Percentiles rank a stretch among this genome's conserved stretches.
Conservation (phyloP, 768 basidiomycete species). For the Candolleomyces efflorescens region DNA sequence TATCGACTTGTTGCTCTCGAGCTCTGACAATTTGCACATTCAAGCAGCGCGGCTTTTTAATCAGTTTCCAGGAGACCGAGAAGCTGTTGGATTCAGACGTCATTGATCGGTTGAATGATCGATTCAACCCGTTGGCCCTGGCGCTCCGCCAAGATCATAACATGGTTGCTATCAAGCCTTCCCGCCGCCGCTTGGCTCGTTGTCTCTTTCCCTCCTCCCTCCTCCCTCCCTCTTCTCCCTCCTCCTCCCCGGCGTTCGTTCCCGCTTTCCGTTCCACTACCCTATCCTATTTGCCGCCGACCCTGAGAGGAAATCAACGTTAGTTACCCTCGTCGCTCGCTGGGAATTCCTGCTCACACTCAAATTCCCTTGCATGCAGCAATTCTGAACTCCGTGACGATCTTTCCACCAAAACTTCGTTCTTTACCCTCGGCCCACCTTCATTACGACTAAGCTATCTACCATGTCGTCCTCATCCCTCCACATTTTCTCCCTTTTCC, state of each 20-base stretch:
- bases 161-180: too few relatives aligned
- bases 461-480: not conserved
- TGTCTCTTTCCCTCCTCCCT: too few relatives aligned
- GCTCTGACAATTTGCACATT: too few relatives aligned
- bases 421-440: not conserved
- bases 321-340: not conserved
- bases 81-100: too few relatives aligned
- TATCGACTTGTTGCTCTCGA: too few relatives aligned
- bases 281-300: not conserved
- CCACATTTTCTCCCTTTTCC: conserved; percentile 4
- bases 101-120: too few relatives aligned
- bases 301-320: not conserved
- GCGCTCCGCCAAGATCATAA: too few relatives aligned
- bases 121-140: too few relatives aligned
- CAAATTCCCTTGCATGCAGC: not conserved
- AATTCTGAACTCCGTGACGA: not conserved
- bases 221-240: too few relatives aligned
- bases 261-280: not conserved
- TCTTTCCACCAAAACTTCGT: not conserved
- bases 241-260: not conserved
- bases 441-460: not conserved
- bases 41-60: too few relatives aligned
- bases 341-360: not conserved
- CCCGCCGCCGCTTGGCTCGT: too few relatives aligned
- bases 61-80: too few relatives aligned